Conservation (phyloP, 176 grass and related monocot species). For the Carex myosuroides region DNA sequence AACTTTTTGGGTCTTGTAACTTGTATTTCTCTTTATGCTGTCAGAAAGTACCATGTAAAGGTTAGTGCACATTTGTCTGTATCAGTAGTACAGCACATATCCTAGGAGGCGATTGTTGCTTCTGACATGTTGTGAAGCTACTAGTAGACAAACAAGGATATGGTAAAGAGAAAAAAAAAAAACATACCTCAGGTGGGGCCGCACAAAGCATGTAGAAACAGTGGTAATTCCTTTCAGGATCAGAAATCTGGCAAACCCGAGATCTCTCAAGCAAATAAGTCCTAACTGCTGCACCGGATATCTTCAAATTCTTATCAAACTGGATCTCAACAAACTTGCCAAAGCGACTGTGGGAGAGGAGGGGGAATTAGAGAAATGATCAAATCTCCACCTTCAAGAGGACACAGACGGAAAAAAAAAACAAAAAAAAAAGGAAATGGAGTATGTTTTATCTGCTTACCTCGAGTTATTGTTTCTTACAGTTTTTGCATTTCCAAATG, state of each 20-base stretch:
- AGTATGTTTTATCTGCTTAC: conserved; percentile 26
- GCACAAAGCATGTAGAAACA: conserved; percentile 99
- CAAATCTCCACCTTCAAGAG: conserved; percentile 7
- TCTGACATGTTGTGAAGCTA: background rate
- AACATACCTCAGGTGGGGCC: conserved; percentile 68
- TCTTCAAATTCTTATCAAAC: conserved; percentile 77
- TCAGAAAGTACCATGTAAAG: conserved; percentile 1
- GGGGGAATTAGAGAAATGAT: conserved; percentile 16
- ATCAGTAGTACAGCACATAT: background rate
- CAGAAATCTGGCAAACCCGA: conserved; percentile 92
- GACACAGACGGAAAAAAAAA: background rate
- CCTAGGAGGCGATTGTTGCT: background rate
- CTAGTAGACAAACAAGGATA: conserved; percentile 6
- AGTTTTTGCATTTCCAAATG: conserved; percentile 99
- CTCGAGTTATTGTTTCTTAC: conserved; percentile 99
- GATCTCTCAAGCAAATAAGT: conserved; percentile 96
- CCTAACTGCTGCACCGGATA: conserved; percentile 87
- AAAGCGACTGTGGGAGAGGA: conserved; percentile 55
- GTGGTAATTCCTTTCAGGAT: conserved; percentile 95
- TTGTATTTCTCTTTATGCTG: conserved; percentile 87
- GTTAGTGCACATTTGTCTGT: background rate
- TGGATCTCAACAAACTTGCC: conserved; percentile 99
- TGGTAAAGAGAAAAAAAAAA: background rate
- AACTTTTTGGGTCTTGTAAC: conserved; percentile 65
- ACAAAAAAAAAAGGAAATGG: background rate